phyloP scores from a whole-genome alignment of 2,329 filamentous ascomycete species.

The Pyricularia grisea region DNA sequence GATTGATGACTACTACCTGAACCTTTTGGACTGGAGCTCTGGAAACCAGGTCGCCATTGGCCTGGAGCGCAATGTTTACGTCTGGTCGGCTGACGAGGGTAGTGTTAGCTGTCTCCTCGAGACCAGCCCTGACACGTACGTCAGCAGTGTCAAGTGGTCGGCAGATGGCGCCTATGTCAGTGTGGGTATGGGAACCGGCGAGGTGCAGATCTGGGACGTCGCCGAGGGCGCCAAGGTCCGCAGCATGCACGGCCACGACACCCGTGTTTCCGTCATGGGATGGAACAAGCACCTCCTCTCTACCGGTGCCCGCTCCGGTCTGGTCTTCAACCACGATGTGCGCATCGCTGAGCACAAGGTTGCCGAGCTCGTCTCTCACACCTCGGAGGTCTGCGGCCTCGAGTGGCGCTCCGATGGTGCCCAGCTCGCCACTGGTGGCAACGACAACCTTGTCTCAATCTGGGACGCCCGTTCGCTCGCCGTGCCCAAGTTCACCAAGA shows the following conservation, averaged over 20 bases:
- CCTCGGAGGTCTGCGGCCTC: slow-evolving; percentile 93
- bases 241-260: slow-evolving; percentile 97
- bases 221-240: slow-evolving; percentile 91
- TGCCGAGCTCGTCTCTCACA: slow-evolving; percentile 93
- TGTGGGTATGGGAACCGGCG: slow-evolving; percentile 87
- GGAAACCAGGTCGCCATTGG: slow-evolving; percentile 97
- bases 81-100: slow-evolving; percentile 95
- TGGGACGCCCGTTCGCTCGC: slow-evolving; percentile 93
- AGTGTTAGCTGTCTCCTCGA: slow-evolving; percentile 83
- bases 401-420: slow-evolving; percentile 97
- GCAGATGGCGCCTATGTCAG: slow-evolving; percentile 94
- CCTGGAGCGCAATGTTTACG: slow-evolving; percentile 92
- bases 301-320: slow-evolving; percentile 85
- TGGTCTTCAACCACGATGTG: slow-evolving; percentile 98
- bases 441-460: slow-evolving; percentile 98
- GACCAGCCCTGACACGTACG: slow-evolving; percentile 81
- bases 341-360: slow-evolving; percentile 97
- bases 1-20: slow-evolving; percentile 98
- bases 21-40: slow-evolving; percentile 96
- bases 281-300: slow-evolving; percentile 99
- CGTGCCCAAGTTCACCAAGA: slow-evolving; percentile 98
- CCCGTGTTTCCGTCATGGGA: slow-evolving; percentile 93
- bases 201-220: slow-evolving; percentile 99
- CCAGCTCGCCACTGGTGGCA: slow-evolving; percentile 93
- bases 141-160: slow-evolving; percentile 98